These are phyloP conservation scores for Baorangia bicolor DNA, from an alignment of 768 basidiomycete genomes.

Conservation along the genomic window DNA sequence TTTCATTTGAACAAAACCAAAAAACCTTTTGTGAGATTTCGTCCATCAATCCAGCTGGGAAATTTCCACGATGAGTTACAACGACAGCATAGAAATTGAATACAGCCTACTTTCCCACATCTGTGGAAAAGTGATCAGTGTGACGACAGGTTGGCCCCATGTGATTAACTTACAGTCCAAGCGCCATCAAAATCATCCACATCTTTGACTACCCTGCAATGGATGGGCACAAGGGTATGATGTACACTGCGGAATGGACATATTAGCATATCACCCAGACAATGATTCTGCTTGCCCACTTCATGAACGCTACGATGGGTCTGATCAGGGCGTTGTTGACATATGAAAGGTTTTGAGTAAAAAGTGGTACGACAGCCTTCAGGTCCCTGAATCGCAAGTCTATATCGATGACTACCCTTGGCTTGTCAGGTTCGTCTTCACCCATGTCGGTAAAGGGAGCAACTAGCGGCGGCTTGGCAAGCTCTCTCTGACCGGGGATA, in stretches of 20 bases:
- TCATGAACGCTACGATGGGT: conserved; percentile 98
- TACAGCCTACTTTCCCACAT: conserved; percentile 84
- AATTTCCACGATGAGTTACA: conserved; percentile 11
- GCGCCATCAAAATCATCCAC: conserved; percentile 90
- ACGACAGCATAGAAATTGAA: background rate
- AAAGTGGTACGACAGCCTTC: conserved; percentile 93
- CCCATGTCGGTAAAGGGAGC: conserved; percentile 54
- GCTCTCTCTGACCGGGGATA: conserved; percentile 84
- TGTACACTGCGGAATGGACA: conserved; percentile 62
- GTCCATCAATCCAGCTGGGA: conserved; percentile 86
- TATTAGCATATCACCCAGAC: background rate
- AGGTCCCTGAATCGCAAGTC: conserved; percentile 93
- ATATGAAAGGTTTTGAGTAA: conserved; percentile 84
- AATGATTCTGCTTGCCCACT: conserved; percentile 51
- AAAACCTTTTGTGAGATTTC: conserved; percentile 81
- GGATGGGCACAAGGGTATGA: conserved; percentile 91
- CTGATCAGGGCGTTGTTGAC: conserved; percentile 90
- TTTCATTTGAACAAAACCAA: background rate
- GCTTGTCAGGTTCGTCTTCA: conserved; percentile 32
- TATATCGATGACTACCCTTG: conserved; percentile 79
- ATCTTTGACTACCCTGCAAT: conserved; percentile 82
- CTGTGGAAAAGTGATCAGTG: conserved; percentile 37
- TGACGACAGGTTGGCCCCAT: background rate
- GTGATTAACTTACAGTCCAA: conserved; percentile 78
- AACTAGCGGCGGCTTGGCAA: conserved; percentile 82